Percentiles rank a stretch among this genome's conserved stretches.
phyloP scores from a whole-genome alignment of 306 rosid species.

The Trifolium subterraneum region DNA sequence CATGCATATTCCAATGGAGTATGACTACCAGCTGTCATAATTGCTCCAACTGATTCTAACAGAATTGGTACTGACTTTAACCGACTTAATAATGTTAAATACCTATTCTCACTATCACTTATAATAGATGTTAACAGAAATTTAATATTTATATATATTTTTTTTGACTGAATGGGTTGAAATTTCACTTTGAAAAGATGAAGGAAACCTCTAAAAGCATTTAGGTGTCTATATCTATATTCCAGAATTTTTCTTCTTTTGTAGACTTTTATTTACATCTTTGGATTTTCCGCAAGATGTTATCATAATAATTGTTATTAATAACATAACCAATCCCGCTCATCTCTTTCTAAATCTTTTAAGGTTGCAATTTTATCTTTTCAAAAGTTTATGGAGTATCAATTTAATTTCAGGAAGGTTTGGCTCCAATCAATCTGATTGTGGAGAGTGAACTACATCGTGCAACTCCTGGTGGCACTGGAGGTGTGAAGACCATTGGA shows the following conservation, averaged over 20 bases:
- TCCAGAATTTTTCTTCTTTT: conserved; percentile 1
- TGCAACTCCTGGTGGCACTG: conserved; percentile 99
- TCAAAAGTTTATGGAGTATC: conserved; percentile 15
- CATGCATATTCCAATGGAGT: background rate
- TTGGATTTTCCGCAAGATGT: background rate
- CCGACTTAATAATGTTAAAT: background rate
- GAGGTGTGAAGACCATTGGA: conserved; percentile 98
- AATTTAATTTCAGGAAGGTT: conserved; percentile 75
- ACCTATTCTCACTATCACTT: background rate
- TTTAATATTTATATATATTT: background rate
- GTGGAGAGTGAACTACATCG: conserved; percentile 91
- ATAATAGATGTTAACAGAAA: background rate
- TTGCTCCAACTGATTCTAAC: background rate
- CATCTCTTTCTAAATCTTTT: conserved; percentile 25
- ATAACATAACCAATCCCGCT: conserved; percentile 3
- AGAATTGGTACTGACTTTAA: background rate
- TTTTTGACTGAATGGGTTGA: conserved; percentile 10
- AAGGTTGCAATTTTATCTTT: conserved; percentile 7
- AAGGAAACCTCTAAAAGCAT: background rate
- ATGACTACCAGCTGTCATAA: background rate
- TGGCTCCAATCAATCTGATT: conserved; percentile 90
- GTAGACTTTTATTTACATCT: conserved; percentile 18
- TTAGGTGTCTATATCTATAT: background rate
- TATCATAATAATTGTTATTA: conserved; percentile 9
- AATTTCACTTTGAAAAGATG: conserved; percentile 17